Base-by-base conservation (phyloP, 768 basidiomycete genomes). In the Mycena metata region DNA sequence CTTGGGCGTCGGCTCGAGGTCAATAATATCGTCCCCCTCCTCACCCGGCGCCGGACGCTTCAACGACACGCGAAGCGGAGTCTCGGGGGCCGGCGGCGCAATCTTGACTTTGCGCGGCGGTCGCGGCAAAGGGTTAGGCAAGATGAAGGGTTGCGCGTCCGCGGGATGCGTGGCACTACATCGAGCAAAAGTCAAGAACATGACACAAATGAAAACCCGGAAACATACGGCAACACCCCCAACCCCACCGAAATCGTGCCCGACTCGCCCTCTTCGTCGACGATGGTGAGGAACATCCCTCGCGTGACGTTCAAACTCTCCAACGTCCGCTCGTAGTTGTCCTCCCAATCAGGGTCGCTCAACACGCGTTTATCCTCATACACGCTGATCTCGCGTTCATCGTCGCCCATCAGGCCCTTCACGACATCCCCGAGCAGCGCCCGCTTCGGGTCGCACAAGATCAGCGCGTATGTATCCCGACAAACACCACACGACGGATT, bases 261-360 rank as follows among this genome's bases (percentile, higher is more conserved):
- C 78, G 83, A 86, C 65, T 89, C 90, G 7, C 88, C 93, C 35
- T 96, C 94, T 73, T 98, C 96, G 77, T 98, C 96, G 5, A 90
- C 90, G 39, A 98, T 91, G 6, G 90, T 89, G 75, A 99, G 75
- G 81, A 98, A 97, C 80, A 91, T 96, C 46, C 96, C 96, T 61
- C 91, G 81, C 0, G 86, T 88, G 36, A 97, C 89, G 52, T 88
- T 92, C 61, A 99, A 75, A 71, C 94, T 93, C 70, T 89, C 92
- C 71, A 99, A 77, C 52, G 94, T 95, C 68, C 91, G 85, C 3
- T 87, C 91, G 67, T 88, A 76, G 73, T 98, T 98, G 73, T 98
- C 96, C 51, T 95, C 92, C 86, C 93, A 97, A 75, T 99, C 97
- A 9, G 95, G 95, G 74, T 99, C 98, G 70, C 90, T 92, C 62